Evolutionary conservation across 495 filamentous ascomycete genomes (phyloP), one percentile per base, ranked within the genome.

Genomic region (Xylaria longipes): DNA sequence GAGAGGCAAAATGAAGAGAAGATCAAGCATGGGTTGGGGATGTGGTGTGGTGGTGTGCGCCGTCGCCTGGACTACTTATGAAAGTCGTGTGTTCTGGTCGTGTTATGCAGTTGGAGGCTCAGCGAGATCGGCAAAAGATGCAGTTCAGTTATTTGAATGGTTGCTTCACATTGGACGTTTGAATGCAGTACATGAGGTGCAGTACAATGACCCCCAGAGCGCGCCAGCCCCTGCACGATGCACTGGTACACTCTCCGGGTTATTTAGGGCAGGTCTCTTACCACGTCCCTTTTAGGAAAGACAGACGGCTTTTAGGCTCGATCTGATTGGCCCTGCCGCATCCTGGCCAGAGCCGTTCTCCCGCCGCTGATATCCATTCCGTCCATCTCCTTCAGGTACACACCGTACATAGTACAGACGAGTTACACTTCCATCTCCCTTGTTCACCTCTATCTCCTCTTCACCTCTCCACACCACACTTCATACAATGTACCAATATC

Each of bases 71-170:
- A 35, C 15, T n/a, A 46, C 48, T 37, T 37, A 9, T 29, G 31
- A 43, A 43, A 25, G 60, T 29, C 60, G 31, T 27, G 37, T 63
- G n/a, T n/a, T n/a, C n/a, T n/a, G n/a, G n/a, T n/a, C n/a, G 31
- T 27, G 37, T 63, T 63, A 63, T 60, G 54, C 35, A 69, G 66
- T 69, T 45, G 54, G 56, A 66, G 66, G 54, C 48, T 41, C 48
- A 68, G 25, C 50, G 48, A 50, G 41, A 68, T 66, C 64, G 33
- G 33, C 31, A 39, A 41, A 29, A 20, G 35, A 29, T 31, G n/a
- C 45, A 3, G 58, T 27, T 43, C 27, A 48, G 37, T n/a, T n/a
- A n/a, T n/a, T n/a, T n/a, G n/a, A n/a, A n/a, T n/a, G n/a, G n/a
- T n/a, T n/a, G n/a, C n/a, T n/a, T n/a, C n/a, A n/a, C n/a, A n/a